phyloP scores from a whole-genome alignment of 2,329 filamentous ascomycete species.

The Sclerotinia subarctica region DNA sequence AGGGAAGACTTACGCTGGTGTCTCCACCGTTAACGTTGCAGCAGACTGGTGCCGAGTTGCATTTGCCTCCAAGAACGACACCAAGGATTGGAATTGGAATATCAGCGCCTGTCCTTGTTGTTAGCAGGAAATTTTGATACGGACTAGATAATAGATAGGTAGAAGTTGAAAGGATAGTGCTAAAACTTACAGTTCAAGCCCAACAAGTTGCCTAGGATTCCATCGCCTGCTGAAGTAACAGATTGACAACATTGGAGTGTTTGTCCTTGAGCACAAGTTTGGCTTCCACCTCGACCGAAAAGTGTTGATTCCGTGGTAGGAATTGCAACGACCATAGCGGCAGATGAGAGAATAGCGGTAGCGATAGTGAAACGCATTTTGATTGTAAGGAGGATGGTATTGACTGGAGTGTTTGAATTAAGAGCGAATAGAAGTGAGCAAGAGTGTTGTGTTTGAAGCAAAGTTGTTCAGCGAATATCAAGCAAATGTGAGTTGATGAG shows the following conservation, averaged over 20 bases:
- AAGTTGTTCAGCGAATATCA: conserved; percentile 1
- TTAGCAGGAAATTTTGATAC: background rate
- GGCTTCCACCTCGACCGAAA: conserved; percentile 14
- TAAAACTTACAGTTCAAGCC: background rate
- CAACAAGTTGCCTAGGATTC: background rate
- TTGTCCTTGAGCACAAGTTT: conserved; percentile 14
- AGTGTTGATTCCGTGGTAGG: conserved; percentile 22
- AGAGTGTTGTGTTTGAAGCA: background rate
- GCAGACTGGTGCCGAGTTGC: background rate
- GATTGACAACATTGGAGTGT: conserved; percentile 19
- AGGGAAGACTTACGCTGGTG: background rate
- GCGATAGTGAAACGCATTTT: conserved; percentile 34
- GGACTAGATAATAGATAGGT: background rate
- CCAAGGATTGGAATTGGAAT: background rate
- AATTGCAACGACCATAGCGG: conserved; percentile 27
- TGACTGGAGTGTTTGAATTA: background rate
- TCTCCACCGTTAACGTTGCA: background rate
- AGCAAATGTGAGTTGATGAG: conserved; percentile 10
- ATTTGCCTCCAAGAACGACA: background rate
- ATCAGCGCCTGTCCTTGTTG: background rate
- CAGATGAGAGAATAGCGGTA: conserved; percentile 29
- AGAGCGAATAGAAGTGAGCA: background rate
- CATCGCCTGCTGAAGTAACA: background rate
- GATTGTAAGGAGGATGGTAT: conserved; percentile 13
- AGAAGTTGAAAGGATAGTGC: background rate